Base-by-base conservation (phyloP, 106 monocot species). In the Apostasia shenzhenica region DNA sequence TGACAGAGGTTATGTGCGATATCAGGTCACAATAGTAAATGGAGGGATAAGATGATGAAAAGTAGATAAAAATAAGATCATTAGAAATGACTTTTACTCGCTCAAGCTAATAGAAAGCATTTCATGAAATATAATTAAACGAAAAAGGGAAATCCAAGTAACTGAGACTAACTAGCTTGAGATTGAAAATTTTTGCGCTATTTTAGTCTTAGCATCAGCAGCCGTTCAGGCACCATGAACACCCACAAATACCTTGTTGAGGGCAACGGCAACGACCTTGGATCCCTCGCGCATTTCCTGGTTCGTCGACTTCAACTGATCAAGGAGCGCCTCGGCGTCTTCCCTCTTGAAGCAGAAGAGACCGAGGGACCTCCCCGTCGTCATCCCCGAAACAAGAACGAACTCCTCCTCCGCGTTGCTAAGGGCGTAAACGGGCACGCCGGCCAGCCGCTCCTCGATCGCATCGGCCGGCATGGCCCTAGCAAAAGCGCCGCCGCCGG, bases 401-500 rank as follows among this genome's bases (percentile, higher is more conserved):
- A 99, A 87, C 82, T 90, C 89, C 63, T 82, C 83, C 5, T 72
- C 81, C 7, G 81, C 45, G 71, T 90, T 92, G 76, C 83, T 80
- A 52, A 99, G 86, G 45, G 87, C 83, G 70, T 99, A 92, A 0
- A 99, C 92, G 12, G 97, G 92, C 46, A 99, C 75, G 8, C 92
- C 97, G 14, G 84, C 82, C 7, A 99, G 78, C 65, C 89, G 75
- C 79, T 87, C 83, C 83, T 81, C 88, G 45, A 92, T 68, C 51
- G 70, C 66, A 6, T 71, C 66, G 37, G 55, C 60, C 44, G 78
- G 60, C 81, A 73, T 57, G 48, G 80, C 68, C 68, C 70, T 57
- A 67, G 63, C 74, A 38, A n/a, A 38, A 14, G 40, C 9, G 14
- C 12, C 62, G 8, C 61, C 3, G 46, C 57, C 48, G 38, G 47